Conservation (phyloP, 2,329 filamentous ascomycete species). For the Curvularia verruculosa region DNA sequence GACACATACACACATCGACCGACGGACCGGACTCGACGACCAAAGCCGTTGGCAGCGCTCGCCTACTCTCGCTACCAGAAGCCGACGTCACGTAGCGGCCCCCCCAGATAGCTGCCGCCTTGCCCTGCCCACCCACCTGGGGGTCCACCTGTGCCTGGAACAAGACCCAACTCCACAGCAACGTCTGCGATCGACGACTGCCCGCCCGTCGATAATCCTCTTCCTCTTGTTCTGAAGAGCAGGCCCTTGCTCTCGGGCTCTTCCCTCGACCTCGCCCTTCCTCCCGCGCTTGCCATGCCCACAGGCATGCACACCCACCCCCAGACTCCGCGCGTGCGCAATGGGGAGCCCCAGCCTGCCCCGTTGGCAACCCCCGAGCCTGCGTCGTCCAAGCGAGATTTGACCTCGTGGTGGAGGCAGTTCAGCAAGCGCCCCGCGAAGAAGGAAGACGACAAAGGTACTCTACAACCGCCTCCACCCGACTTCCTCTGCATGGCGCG, state of each 20-base stretch:
- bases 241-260: conserved; percentile 31
- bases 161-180: conserved; percentile 26
- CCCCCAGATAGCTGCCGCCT: conserved; percentile 34
- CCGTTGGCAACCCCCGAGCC: conserved; percentile 63
- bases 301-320: conserved; percentile 45
- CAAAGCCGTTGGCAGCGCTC: conserved; percentile 7
- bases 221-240: conserved; percentile 27
- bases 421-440: conserved; percentile 73
- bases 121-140: conserved; percentile 34
- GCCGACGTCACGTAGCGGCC: conserved; percentile 27
- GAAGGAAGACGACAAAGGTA: conserved; percentile 69
- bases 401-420: conserved; percentile 96
- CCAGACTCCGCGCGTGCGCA: conserved; percentile 52
- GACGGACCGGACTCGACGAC: background rate
- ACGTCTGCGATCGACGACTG: conserved; percentile 21
- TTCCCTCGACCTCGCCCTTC: background rate
- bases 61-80: conserved; percentile 11
- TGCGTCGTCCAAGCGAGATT: conserved; percentile 82
- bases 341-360: conserved; percentile 51
- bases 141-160: conserved; percentile 30
- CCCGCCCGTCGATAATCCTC: conserved; percentile 18
- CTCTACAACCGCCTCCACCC: conserved; percentile 16
- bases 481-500: conserved; percentile 19
- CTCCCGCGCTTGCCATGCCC: conserved; percentile 45
- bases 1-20: no score